Base-by-base conservation (phyloP, 176 grass and related monocot species). In the Puccinellia tenuiflora region DNA sequence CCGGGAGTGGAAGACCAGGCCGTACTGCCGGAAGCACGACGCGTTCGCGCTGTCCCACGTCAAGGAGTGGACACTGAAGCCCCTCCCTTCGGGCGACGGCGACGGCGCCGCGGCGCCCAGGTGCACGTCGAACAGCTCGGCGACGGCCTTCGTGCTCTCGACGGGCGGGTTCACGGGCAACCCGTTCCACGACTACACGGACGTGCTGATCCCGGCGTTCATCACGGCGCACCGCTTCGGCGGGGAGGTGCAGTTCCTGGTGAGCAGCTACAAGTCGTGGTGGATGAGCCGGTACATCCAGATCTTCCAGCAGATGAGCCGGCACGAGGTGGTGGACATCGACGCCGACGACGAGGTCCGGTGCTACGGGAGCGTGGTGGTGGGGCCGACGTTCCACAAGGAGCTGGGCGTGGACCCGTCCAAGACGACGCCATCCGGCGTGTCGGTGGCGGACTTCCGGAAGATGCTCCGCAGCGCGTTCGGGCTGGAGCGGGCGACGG, bases 111-210 rank as follows among this genome's bases (percentile, higher is more conserved):
- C 45, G 26, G 21, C 61, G 61, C 88, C 86, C 17, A 28, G 0
- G 45, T 94, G 92, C 92, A 91, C 92, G 62, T 25, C 9, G 4
- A 88, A 88, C 83, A 70, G 77, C 67, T 83, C 81, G 29, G 92
- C 84, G 7, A 85, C 88, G 0, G 92, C 88, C 1, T 83, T 94
- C 62, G 83, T 91, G 75, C 61, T 94, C 1, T 94, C 92, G 0
- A 80, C 84, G 9, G 83, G 83, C 46, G 91, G 94, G 30, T 97
- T 91, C 89, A 93, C 91, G 16, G 94, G 94, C 7, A 97, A 97
- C 79, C 87, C 88, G 5, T 97, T 97, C 87, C 94, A 97, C 69
- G 93, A 96, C 86, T 96, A 89, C 86, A 96, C 90, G n/a, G 93
- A 96, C 56, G 93, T 96, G 72, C 79, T 96, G 1, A 90, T 96